Evolutionary conservation across 108 stramenopile genomes (phyloP), one percentile per base, ranked within the genome.

Genomic region (Ochromonas danica): DNA sequence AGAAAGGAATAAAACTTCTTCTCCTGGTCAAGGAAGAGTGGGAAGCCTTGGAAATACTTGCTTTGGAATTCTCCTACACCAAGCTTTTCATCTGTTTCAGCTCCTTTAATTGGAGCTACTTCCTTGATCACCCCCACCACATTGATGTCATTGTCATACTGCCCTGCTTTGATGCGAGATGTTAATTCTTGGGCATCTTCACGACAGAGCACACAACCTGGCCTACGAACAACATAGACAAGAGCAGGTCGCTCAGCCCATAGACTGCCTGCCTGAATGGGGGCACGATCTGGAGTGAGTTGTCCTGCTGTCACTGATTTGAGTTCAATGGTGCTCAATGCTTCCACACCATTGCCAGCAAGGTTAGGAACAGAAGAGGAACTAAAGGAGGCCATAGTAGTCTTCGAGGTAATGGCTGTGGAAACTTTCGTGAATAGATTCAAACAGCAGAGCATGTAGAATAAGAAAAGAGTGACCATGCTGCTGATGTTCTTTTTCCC

Each of bases 171-270:
- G 83, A 77, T 77, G 87, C 88, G 86, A 92, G 86, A 70, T 79
- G 78, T 81, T 82, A 93, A 83, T 62, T 90, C 89, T 38, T 77
- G 88, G 51, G 89, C 93, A 82, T 92, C 90, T 84, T 93, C 93
- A 78, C 93, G 90, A 87, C 93, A 93, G 77, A 91, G 86, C 0
- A 82, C 81, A 92, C 93, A 93, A 43, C 93, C 93, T 0, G 83
- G 80, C 35, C 80, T 28, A 3, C 82, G 78, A 0, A 83, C 79
- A 25, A 83, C 82, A 67, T 45, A 80, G 57, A 80, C 40, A 1
- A 80, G 27, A 67, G 63, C 63, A 67, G 27, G 27, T 28, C 27
- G 6, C 31, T 67, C 63, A 35, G 14, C 63, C 6, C 33, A 6
- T 3, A 67, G 3, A 28, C 14, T 25, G 6, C 63, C 63, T 14